phyloP scores from a whole-genome alignment of 768 basidiomycete genomes.

The Boletales sp. region DNA sequence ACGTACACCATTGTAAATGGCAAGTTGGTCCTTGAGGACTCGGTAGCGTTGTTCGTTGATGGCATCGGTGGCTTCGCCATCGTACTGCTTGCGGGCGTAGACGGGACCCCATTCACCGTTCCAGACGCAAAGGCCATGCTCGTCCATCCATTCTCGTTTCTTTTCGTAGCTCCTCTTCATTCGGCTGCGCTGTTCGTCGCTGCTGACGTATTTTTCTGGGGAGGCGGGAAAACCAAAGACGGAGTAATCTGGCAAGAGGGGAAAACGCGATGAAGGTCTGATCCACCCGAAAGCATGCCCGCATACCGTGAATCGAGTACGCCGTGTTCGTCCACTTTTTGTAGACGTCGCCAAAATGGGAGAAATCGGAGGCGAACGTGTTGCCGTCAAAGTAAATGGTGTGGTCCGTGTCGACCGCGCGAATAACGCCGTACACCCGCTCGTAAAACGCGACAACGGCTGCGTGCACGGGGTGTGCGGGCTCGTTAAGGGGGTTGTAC shows the following conservation, averaged over 20 bases:
- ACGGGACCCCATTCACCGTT: conserved; percentile 87
- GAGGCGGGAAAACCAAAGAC: conserved; percentile 67
- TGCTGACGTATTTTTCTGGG: conserved; percentile 51
- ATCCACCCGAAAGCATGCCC: too few relatives aligned
- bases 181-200: conserved; percentile 48
- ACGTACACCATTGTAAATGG: conserved; percentile 59
- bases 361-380: conserved; percentile 79
- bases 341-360: conserved; percentile 62
- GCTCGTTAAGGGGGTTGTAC: conserved; percentile 85
- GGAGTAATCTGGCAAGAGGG: conserved; percentile 19
- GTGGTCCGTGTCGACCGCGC: conserved; percentile 65
- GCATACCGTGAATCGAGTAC: conserved; percentile 69
- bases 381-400: conserved; percentile 81
- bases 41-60: conserved; percentile 65
- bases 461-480: conserved; percentile 62
- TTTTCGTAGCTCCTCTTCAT: conserved; percentile 60
- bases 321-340: conserved; percentile 66
- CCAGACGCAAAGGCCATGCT: conserved; percentile 63
- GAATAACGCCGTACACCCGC: conserved; percentile 65
- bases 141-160: conserved; percentile 77
- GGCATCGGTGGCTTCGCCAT: conserved; percentile 53
- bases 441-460: conserved; percentile 67
- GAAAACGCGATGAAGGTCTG: not conserved
- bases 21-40: conserved; percentile 71
- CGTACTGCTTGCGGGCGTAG: conserved; percentile 61